phyloP scores from a whole-genome alignment of 768 basidiomycete genomes.

The Tubosaeta sp. region DNA sequence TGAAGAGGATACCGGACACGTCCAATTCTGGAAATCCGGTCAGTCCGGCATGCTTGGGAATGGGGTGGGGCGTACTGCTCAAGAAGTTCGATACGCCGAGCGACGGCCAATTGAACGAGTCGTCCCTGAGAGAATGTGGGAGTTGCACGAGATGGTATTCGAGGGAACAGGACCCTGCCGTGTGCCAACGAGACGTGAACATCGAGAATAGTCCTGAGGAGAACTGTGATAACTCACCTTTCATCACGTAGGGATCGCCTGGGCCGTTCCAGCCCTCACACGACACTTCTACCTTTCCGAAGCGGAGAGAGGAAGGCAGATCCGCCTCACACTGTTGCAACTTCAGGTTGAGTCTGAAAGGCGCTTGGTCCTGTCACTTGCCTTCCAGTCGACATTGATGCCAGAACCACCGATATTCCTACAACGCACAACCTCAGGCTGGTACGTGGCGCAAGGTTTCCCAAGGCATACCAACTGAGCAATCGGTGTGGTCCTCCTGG shows the following conservation, averaged over 20 bases:
- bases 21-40: constrained; percentile 39
- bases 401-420: constrained; percentile 73
- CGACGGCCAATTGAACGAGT: constrained; percentile 8
- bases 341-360: constrained; percentile 7
- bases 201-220: background rate
- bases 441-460: constrained; percentile 67
- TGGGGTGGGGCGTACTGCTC: constrained; percentile 13
- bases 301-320: constrained; percentile 73
- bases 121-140: constrained; percentile 35
- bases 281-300: constrained; percentile 80
- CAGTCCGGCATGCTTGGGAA: background rate
- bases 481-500: constrained; percentile 64
- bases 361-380: constrained; percentile 29
- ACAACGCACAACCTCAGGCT: constrained; percentile 85
- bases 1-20: constrained; percentile 47
- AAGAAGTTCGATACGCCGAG: constrained; percentile 16
- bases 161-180: constrained; percentile 77
- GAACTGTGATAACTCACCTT: constrained; percentile 47
- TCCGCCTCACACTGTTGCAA: constrained; percentile 80
- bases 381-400: constrained; percentile 89
- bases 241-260: constrained; percentile 80
- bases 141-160: constrained; percentile 79
- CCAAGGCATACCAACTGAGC: constrained; percentile 81
- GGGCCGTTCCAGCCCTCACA: constrained; percentile 89
- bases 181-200: constrained; percentile 1